A percentile compares a stretch with the other conserved stretches of the same genome.
Conservation (phyloP, 164 flowering plant genomes). For the Chimonanthus salicifolius region DNA sequence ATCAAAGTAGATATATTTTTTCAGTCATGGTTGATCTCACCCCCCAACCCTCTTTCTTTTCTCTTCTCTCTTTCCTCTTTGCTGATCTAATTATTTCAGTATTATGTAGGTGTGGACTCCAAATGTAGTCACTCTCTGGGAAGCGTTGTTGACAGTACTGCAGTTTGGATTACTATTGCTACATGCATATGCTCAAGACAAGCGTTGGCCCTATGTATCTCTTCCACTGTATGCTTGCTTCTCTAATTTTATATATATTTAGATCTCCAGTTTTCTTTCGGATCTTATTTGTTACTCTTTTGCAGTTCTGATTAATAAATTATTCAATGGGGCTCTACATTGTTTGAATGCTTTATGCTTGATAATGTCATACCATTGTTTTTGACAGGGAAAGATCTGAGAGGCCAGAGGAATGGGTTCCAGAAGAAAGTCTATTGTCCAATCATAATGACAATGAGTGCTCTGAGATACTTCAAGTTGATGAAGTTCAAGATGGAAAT, state of each 20-base stretch:
- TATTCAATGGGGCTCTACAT: too few species aligned
- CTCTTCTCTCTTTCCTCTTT: too few species aligned
- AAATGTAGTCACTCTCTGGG: constrained; percentile 67
- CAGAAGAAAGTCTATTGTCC: constrained; percentile 39
- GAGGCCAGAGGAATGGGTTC: constrained; percentile 93
- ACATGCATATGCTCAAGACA: constrained; percentile 97
- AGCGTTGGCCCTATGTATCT: constrained; percentile 84
- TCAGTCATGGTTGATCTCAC: too few species aligned
- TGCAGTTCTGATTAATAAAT: not conserved
- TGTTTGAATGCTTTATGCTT: not conserved
- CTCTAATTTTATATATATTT: not conserved
- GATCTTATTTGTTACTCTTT: not conserved
- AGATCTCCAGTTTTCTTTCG: not conserved
- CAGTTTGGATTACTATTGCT: constrained; percentile 68
- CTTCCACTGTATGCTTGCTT: constrained; percentile 63
- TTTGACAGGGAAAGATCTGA: constrained; percentile 42
- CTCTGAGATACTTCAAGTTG: constrained; percentile 28
- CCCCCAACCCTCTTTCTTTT: too few species aligned
- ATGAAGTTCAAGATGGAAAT: constrained; percentile 29
- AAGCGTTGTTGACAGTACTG: constrained; percentile 77
- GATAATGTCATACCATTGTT: constrained; percentile 5
- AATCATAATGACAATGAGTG: constrained; percentile 21
- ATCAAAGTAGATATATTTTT: not conserved
- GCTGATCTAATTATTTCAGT: not conserved
- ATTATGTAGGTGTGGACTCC: constrained; percentile 80